phyloP scores from a whole-genome alignment of 768 basidiomycete genomes.

The Psilocybe tampanensis region DNA sequence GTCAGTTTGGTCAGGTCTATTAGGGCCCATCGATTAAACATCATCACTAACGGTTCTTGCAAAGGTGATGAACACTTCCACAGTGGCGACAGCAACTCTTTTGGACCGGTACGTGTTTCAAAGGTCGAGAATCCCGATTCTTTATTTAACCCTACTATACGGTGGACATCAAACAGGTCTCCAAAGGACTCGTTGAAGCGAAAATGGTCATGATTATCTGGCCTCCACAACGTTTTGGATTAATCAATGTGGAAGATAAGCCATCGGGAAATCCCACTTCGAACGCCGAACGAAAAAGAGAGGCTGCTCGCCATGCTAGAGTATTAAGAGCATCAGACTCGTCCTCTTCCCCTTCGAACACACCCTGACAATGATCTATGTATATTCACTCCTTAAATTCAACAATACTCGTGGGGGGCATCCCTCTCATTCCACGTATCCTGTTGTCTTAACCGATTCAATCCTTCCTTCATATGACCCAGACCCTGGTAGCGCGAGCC shows the following conservation, averaged over 20 bases:
- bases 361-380: not conserved
- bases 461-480: not conserved
- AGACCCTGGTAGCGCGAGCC: too few relatives aligned
- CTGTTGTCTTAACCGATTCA: not conserved
- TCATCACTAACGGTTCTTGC: not conserved
- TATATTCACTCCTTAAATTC: not conserved
- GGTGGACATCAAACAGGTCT: conserved; percentile 37
- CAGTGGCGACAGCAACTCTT: conserved; percentile 71
- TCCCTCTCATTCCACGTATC: too few relatives aligned
- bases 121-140: not conserved
- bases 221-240: conserved; percentile 52
- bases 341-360: too few relatives aligned
- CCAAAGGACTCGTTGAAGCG: conserved; percentile 52
- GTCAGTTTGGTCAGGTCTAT: conserved; percentile 49
- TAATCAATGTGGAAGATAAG: conserved; percentile 7
- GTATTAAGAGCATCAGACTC: conserved; percentile 19
- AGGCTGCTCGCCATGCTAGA: conserved; percentile 37
- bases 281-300: conserved; percentile 41
- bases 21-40: not conserved
- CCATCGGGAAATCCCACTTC: conserved; percentile 3
- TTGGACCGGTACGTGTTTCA: conserved; percentile 60
- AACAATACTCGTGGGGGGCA: too few relatives aligned
- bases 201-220: conserved; percentile 52
- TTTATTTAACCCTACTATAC: not conserved
- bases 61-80: conserved; percentile 68